Evolutionary conservation across 1,139 yeast species (phyloP), one percentile per base, ranked within the genome.

Genomic region (Hemisphaericaspora lyxosophila): DNA sequence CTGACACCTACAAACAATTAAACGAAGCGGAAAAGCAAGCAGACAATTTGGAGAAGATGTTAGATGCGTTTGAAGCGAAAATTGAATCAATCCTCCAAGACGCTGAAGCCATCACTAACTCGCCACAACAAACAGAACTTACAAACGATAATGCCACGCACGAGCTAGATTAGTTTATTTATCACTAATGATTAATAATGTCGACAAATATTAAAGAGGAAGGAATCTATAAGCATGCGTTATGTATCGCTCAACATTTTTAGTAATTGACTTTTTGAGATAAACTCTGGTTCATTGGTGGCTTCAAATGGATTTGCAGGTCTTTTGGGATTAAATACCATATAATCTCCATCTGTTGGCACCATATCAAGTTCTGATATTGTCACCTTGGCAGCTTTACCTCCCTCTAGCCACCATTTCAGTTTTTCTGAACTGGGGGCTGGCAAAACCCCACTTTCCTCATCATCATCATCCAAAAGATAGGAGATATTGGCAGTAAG

Each of bases 381-480:
- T 4, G 58, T 54, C 5, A 90, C 83, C 53, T 82, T 87, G 2
- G 90, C 92, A 5, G 85, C 73, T 46, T 77, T 77, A 0, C 94
- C 92, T 7, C 82, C 82, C 12, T 81, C 82, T 27, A 88, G 70
- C 98, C 98, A 92, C 98, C 98, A 92, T 59, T 88, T 87, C 24
- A 74, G 66, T 11, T 67, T 59, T 39, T 87, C 96, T 0, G 94
- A 78, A 45, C 95, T 85, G 14, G 98, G 98, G 0, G 96, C 87
- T 2, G 97, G 97, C 37, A 90, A 64, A 16, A 67, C 65, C 33
- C 55, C 51, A 39, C 52, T 52, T 29, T 60, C 60, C 30, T 56
- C 59, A 16, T 31, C 33, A 16, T 31, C 33, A 12, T 37, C 34
- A n/a, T 58, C 60, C 13, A 57, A 51, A 41, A 61, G 53, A 43